Evolutionary conservation across 352 stramenopile genomes (phyloP), one percentile per base, ranked within the genome.

Genomic region (Pilasporangium apinafurcum): DNA sequence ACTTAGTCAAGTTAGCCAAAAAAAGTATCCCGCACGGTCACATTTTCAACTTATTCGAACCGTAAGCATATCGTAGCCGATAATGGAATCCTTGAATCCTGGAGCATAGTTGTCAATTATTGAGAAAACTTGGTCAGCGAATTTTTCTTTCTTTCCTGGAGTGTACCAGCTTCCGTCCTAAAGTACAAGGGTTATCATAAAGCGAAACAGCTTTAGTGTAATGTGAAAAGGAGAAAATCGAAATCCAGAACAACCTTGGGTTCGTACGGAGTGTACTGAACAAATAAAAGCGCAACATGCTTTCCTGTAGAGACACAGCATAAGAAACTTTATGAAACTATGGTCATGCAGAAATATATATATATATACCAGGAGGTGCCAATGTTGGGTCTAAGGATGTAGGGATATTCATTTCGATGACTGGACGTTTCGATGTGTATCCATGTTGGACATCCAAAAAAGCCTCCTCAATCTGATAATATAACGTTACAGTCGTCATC

Each of bases 351-450:
- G 6, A n/a, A 3, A 5, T 22, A 46, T 8, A 26, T 24, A 21
- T 18, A 12, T n/a, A 28, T 21, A 28, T 40, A 86, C 78, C 78
- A 65, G 67, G 64, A 7, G 79, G 79, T 10, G 79, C 74, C 48
- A 92, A 86, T 1, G 82, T 82, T 5, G 52, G 48, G 44, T 96
- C 86, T 6, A 96, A 31, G 0, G 80, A 86, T 3, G 87, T 95
- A 3, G 87, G 87, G 10, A 96, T 74, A 28, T 92, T 96, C 86
- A 96, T 95, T 48, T 96, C 86, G 33, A 96, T 91, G 12, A 96
- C 65, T 31, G 87, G 86, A 22, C 82, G 69, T 32, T 49, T 71
- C 10, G 87, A 89, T 10, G 68, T 59, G 27, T 74, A 65, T 37
- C 80, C 80, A 37, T 69, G 57, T 33, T 92, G 70, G 9, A 77